Evolutionary conservation across 768 basidiomycete genomes (phyloP).

Genomic region (Dictyophora rubrovolvata): DNA sequence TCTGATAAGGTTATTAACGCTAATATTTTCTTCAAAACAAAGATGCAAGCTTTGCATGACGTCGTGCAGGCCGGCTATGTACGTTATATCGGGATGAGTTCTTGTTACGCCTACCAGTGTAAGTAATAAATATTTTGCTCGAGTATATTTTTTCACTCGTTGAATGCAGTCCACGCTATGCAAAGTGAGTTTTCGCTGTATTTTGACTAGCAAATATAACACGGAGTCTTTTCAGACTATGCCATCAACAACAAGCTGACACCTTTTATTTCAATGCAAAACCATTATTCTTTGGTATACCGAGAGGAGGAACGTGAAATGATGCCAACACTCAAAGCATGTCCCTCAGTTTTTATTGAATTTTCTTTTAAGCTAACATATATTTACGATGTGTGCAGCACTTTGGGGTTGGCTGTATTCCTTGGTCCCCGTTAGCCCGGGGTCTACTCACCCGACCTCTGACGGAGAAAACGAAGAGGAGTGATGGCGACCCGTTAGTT

Average conservation of each 20-base stretch:
- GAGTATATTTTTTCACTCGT: neutral
- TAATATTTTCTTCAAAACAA: constrained; percentile 19
- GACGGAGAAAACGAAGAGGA: constrained; percentile 3
- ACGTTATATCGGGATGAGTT: constrained; percentile 20
- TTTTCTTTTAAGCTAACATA: neutral
- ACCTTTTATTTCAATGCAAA: constrained; percentile 16
- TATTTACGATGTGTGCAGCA: neutral
- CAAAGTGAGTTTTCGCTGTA: constrained; percentile 6
- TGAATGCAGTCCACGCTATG: constrained; percentile 3
- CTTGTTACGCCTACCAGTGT: constrained; percentile 14
- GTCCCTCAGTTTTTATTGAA: neutral
- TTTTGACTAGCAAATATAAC: neutral
- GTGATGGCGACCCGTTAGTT: constrained; percentile 12
- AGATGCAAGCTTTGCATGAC: constrained; percentile 28
- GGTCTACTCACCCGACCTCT: constrained; percentile 12
- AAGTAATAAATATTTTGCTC: neutral
- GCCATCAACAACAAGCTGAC: constrained; percentile 10
- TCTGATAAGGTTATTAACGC: neutral
- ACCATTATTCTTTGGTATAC: constrained; percentile 13
- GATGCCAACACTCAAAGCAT: constrained; percentile 6
- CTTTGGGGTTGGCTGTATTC: constrained; percentile 13
- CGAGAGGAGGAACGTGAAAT: constrained; percentile 15
- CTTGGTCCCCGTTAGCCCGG: constrained; percentile 16
- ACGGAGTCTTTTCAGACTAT: neutral
- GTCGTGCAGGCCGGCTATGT: constrained; percentile 26